Conservation (phyloP, 345 rosid genomes). For the Ceriops tagal region DNA sequence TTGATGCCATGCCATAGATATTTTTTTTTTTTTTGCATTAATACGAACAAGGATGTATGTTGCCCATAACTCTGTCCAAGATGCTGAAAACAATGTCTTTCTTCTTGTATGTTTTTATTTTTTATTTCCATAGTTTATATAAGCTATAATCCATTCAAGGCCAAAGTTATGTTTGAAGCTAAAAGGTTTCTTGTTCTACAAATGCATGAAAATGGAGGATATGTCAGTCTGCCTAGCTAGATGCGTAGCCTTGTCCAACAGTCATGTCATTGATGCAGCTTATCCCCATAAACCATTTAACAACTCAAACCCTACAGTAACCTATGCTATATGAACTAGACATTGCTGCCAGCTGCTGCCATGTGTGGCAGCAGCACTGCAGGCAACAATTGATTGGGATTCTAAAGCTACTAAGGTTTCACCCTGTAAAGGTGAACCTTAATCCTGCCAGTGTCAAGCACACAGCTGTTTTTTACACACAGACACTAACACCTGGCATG, state of each 20-base stretch:
- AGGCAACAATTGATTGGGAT: slow-evolving; percentile 30
- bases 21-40: too few relatives aligned
- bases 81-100: too few relatives aligned
- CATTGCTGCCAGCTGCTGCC: slow-evolving; percentile 21
- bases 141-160: too few relatives aligned
- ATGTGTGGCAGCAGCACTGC: slow-evolving; percentile 20
- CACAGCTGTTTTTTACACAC: not conserved
- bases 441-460: not conserved
- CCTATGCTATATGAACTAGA: slow-evolving; percentile 6
- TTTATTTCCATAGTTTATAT: too few relatives aligned
- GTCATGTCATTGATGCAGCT: not conserved
- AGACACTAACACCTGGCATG: not conserved
- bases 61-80: too few relatives aligned
- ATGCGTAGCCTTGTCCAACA: slow-evolving; percentile 1
- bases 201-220: not conserved
- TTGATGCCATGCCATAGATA: too few relatives aligned
- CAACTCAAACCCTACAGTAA: slow-evolving; percentile 16
- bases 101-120: too few relatives aligned
- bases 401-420: slow-evolving; percentile 24
- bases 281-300: not conserved
- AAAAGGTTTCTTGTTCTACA: too few relatives aligned
- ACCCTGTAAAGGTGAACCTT: not conserved
- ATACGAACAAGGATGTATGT: too few relatives aligned
- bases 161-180: too few relatives aligned
- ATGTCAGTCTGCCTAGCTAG: not conserved